Conservation (phyloP, 1,139 yeast genomes). For the Suhomyces maxii region DNA sequence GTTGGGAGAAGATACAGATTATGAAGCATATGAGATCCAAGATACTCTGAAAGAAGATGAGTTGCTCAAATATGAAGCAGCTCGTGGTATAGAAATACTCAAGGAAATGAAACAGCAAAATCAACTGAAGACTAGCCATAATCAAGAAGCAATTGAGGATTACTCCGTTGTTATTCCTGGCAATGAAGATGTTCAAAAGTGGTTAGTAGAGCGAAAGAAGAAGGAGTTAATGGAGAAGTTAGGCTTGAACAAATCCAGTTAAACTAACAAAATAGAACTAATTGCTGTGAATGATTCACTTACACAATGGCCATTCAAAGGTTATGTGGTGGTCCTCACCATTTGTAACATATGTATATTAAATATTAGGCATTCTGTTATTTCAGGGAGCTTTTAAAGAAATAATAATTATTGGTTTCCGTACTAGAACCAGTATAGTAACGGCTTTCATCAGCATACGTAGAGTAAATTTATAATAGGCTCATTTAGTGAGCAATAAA, state of each 20-base stretch:
- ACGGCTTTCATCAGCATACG: no score
- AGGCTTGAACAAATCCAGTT: slow-evolving; percentile 9
- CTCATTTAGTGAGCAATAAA: no score
- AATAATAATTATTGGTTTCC: no score
- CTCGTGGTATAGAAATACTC: slow-evolving; percentile 19
- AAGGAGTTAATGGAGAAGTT: slow-evolving; percentile 41
- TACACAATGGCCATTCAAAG: no score
- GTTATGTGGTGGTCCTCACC: background rate
- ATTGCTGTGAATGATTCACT: no score
- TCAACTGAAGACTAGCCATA: background rate
- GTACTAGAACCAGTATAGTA: no score
- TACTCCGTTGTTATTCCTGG: slow-evolving; percentile 34
- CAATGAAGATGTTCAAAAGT: slow-evolving; percentile 41
- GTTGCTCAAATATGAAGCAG: slow-evolving; percentile 24
- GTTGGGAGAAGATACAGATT: slow-evolving; percentile 3
- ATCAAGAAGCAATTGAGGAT: slow-evolving; percentile 12
- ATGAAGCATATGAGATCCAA: background rate
- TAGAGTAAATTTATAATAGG: no score
- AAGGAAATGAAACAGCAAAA: slow-evolving; percentile 8
- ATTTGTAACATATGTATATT: background rate
- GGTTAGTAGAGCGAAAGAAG: slow-evolving; percentile 48
- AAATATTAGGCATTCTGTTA: background rate
- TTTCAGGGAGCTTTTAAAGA: background rate
- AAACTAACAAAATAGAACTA: background rate
- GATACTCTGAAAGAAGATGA: slow-evolving; percentile 5